Conservation (phyloP, 2,329 filamentous ascomycete genomes). For the Hyphodiscus sp. region DNA sequence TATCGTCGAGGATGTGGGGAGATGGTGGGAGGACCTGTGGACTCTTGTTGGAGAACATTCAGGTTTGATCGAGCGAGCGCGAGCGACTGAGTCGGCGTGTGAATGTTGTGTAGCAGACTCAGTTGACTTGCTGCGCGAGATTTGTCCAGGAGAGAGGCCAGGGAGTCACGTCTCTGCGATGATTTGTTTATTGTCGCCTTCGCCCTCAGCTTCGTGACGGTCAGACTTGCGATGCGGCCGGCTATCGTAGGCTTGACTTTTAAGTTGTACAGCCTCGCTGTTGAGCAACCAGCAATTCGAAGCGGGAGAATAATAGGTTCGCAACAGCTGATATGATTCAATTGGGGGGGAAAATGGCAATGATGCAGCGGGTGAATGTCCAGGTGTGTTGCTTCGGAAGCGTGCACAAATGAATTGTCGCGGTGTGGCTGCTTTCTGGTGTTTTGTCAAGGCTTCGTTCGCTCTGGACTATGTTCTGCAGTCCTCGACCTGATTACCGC, state of each 20-base stretch:
- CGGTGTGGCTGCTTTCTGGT: neutral
- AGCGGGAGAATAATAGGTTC: neutral
- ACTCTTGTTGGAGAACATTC: conserved; percentile 31
- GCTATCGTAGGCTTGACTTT: neutral
- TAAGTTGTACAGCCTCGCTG: neutral
- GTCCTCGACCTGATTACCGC: neutral
- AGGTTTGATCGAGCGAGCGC: conserved; percentile 48
- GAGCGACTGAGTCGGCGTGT: conserved; percentile 29
- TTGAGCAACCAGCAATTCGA: neutral
- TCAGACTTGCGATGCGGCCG: neutral
- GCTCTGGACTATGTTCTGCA: neutral
- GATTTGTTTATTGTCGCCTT: neutral
- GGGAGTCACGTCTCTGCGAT: neutral
- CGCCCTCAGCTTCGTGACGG: neutral
- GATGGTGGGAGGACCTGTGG: conserved; percentile 18
- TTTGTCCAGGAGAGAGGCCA: neutral
- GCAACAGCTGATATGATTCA: neutral
- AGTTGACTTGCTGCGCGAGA: neutral
- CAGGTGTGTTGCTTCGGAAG: neutral
- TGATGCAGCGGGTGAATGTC: neutral
- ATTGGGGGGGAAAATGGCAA: neutral
- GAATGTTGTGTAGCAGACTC: conserved; percentile 5
- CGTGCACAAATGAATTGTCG: neutral
- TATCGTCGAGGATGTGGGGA: conserved; percentile 15
- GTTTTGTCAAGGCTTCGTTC: neutral